A percentile compares a stretch with the other conserved stretches of the same genome.
phyloP scores from a whole-genome alignment of 2,329 filamentous ascomycete species.

The Cytospora paraplurivora region DNA sequence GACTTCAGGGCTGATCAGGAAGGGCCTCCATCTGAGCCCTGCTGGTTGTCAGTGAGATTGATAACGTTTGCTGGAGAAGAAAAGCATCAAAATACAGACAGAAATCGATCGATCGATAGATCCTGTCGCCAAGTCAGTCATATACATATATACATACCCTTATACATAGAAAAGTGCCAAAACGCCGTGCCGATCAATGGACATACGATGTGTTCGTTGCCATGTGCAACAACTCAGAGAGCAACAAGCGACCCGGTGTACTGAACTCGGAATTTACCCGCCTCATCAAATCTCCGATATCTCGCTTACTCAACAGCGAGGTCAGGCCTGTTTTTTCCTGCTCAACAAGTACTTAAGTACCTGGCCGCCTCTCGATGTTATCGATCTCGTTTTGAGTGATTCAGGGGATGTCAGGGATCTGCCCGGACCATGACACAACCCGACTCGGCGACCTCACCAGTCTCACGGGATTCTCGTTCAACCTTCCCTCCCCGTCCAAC shows the following conservation, averaged over 20 bases:
- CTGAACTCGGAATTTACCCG: background rate
- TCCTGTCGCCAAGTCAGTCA: too few relatives aligned
- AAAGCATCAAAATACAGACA: background rate
- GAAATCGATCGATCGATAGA: too few relatives aligned
- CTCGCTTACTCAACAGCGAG: background rate
- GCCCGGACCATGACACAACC: background rate
- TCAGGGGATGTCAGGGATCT: background rate
- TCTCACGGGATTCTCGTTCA: background rate
- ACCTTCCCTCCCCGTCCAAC: background rate
- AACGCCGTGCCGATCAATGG: too few relatives aligned
- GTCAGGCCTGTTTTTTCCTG: too few relatives aligned
- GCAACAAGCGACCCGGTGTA: background rate
- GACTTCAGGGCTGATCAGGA: background rate
- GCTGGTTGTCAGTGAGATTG: background rate
- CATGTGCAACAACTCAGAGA: too few relatives aligned
- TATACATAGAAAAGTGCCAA: too few relatives aligned
- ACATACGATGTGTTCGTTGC: too few relatives aligned
- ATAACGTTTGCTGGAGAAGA: background rate
- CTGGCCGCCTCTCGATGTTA: background rate
- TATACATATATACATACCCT: too few relatives aligned
- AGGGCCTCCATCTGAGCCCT: background rate
- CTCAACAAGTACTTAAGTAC: background rate
- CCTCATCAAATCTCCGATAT: slow-evolving; percentile 1
- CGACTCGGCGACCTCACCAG: background rate
- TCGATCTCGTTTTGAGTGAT: background rate